Percentiles rank a stretch among this genome's conserved stretches.
These are phyloP conservation scores for Fusarium lyarnte DNA, from an alignment of 2,329 filamentous ascomycete genomes.

Conservation along the genomic window DNA sequence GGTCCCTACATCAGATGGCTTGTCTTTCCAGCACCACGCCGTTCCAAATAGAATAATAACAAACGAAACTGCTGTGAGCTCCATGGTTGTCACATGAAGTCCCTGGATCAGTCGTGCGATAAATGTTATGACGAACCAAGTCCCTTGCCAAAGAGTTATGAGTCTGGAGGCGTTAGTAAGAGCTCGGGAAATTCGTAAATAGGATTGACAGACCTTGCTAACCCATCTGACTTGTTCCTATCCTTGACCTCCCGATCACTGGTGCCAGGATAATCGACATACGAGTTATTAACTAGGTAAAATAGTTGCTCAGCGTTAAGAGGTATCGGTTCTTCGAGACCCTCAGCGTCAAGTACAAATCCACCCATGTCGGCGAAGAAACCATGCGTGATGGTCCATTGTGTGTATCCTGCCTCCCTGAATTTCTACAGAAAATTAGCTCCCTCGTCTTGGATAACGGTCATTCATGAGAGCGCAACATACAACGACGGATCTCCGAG, in stretches of 20 bases:
- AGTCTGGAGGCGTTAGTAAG: not conserved
- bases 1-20: constrained; percentile 10
- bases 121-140: constrained; percentile 14
- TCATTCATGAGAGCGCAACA: not conserved
- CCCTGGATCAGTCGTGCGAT: not conserved
- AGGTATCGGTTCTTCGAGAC: not conserved
- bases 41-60: constrained; percentile 16
- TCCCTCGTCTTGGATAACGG: rapidly evolving
- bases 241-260: not conserved
- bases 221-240: constrained; percentile 14
- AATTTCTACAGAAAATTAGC: not conserved
- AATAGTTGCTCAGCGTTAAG: constrained; percentile 25
- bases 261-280: not conserved
- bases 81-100: constrained; percentile 16
- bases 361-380: constrained; percentile 29
- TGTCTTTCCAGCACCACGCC: constrained; percentile 25
- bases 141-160: constrained; percentile 10
- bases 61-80: constrained; percentile 14
- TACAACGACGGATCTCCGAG: constrained; percentile 14
- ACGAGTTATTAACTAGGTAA: not conserved
- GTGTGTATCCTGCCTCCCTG: not conserved
- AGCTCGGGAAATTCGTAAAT: too few species aligned
- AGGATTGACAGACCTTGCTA: not conserved
- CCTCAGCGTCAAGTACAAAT: not conserved
- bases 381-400: constrained; percentile 14